phyloP scores from a whole-genome alignment of 306 rosid genomes.

The Rosa lucieae region DNA sequence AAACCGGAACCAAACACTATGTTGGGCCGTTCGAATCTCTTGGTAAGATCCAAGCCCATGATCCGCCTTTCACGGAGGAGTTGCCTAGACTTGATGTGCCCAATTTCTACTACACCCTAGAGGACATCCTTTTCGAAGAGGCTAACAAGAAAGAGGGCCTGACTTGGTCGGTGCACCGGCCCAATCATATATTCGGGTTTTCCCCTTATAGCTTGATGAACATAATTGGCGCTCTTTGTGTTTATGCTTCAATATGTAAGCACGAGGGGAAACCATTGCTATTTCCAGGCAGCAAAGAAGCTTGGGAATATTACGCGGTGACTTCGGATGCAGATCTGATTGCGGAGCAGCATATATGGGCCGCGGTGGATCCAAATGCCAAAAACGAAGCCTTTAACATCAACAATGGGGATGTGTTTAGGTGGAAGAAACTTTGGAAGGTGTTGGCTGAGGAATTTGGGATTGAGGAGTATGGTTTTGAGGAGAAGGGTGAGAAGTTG shows the following conservation, averaged over 20 bases:
- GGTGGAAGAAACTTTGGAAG: conserved; percentile 73
- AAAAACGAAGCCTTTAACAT: conserved; percentile 60
- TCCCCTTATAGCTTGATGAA: conserved; percentile 41
- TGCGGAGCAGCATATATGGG: conserved; percentile 76
- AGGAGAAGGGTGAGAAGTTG: conserved; percentile 25
- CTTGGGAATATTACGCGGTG: conserved; percentile 46
- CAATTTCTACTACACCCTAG: conserved; percentile 54
- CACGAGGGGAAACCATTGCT: conserved; percentile 49
- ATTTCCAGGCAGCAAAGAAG: conserved; percentile 50
- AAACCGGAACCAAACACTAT: conserved; percentile 53
- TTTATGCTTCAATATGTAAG: conserved; percentile 39
- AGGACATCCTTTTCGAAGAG: conserved; percentile 54
- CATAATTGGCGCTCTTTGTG: too few species aligned
- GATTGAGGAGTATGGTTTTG: conserved; percentile 60
- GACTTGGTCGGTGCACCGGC: conserved; percentile 62
- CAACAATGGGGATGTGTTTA: conserved; percentile 61
- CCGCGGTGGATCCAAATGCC: conserved; percentile 65
- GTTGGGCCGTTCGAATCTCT: too few species aligned
- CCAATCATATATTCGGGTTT: conserved; percentile 51
- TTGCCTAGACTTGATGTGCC: conserved; percentile 48
- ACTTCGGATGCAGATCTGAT: conserved; percentile 33
- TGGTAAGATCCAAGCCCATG: conserved; percentile 32
- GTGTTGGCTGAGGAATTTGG: conserved; percentile 66
- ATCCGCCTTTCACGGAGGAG: conserved; percentile 63
- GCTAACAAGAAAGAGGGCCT: conserved; percentile 37